Evolutionary conservation across 1,284 basidiomycete genomes (phyloP).

Genomic region (Trichosporon ovoides): DNA sequence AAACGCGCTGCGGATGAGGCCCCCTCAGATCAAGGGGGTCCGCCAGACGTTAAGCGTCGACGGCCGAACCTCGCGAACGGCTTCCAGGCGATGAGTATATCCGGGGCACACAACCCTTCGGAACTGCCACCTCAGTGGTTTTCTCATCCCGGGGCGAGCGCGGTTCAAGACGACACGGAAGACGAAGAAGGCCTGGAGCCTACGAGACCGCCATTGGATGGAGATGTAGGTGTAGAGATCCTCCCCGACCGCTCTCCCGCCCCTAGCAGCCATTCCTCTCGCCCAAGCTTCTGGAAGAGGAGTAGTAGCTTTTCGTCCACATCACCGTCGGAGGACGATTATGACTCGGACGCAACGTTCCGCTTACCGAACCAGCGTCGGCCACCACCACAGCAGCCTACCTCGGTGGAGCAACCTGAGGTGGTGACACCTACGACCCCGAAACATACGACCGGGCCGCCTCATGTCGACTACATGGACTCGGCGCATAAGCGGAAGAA

Average conservation of each 20-base stretch:
- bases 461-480: background rate
- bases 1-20: background rate
- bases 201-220: constrained; percentile 9
- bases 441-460: constrained; percentile 5
- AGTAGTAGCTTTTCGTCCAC: constrained; percentile 24
- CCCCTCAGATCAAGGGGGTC: background rate
- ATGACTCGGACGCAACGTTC: constrained; percentile 32
- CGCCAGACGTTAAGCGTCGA: constrained; percentile 27
- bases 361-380: constrained; percentile 11
- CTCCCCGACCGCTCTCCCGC: constrained; percentile 21
- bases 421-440: constrained; percentile 18
- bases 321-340: constrained; percentile 25
- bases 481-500: background rate
- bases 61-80: constrained; percentile 40
- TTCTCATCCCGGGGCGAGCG: background rate
- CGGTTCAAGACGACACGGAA: constrained; percentile 13
- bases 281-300: constrained; percentile 10
- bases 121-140: background rate
- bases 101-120: background rate
- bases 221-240: constrained; percentile 25
- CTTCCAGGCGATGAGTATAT: constrained; percentile 35
- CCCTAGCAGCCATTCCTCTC: constrained; percentile 7
- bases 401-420: constrained; percentile 10
- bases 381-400: constrained; percentile 6
- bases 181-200: constrained; percentile 14